Conservation (phyloP, 176 grass and related monocot genomes). For the Secale cereale region DNA sequence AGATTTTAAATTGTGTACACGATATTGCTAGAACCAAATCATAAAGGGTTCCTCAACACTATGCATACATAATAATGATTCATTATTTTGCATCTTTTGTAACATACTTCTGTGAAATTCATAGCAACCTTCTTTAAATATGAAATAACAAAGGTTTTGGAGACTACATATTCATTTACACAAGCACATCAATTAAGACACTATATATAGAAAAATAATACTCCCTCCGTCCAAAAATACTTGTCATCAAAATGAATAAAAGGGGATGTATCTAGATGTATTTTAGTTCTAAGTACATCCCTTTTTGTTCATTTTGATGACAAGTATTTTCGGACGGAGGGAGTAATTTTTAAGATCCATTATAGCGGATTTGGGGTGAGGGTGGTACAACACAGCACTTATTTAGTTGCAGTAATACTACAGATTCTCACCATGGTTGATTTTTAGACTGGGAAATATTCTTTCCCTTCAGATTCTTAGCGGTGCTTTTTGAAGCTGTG, state of each 20-base stretch:
- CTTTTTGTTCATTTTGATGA: too few relatives aligned
- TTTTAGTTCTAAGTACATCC: too few relatives aligned
- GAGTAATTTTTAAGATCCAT: not conserved
- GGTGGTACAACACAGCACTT: not conserved
- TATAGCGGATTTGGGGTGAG: not conserved
- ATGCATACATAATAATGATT: not conserved
- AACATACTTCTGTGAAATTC: not conserved
- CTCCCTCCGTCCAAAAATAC: too few relatives aligned
- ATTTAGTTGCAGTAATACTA: not conserved
- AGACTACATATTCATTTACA: not conserved
- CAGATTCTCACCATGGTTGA: not conserved
- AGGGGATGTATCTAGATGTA: too few relatives aligned
- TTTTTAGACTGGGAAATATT: conserved; percentile 12
- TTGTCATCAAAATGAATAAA: too few relatives aligned
- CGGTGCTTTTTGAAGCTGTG: not conserved
- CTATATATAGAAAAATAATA: not conserved
- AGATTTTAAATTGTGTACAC: conserved; percentile 17
- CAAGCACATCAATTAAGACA: not conserved
- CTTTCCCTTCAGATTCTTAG: conserved; percentile 3
- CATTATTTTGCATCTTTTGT: not conserved
- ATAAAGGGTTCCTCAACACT: not conserved
- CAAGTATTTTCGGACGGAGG: too few relatives aligned
- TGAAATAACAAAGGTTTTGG: not conserved
- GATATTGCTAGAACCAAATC: conserved; percentile 7
- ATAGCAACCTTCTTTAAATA: not conserved